Base-by-base conservation (phyloP, 139 green algal genomes). In the Choricystis sp. region DNA sequence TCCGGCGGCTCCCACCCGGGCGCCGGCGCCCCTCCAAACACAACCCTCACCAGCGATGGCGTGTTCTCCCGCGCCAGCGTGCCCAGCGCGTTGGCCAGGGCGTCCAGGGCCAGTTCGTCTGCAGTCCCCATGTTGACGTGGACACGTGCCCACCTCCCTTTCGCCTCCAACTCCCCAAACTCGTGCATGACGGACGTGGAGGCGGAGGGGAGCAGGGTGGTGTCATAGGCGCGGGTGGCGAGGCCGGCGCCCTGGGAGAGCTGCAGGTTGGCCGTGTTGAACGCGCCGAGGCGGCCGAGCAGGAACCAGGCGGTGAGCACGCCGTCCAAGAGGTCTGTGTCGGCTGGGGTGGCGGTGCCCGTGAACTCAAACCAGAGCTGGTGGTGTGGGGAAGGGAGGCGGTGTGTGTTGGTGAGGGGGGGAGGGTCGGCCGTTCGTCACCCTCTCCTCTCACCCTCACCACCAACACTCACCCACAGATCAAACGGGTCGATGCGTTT, bases 261-360 rank as follows among this genome's bases (percentile, higher is more conserved):
- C 83, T 95, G 88, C 64, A 95, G 63, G 75, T 95, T 94, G 3
- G 67, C 48, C 4, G 74, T 79, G 72, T 95, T 93, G 78, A 77
- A 96, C 29, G 74, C 87, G 0, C 88, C 88, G 30, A 96, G 64
- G 64, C 88, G 90, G 28, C 88, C 88, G 27, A 96, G 30, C 60
- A 88, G 74, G 70, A 91, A 95, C 88, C 88, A 96, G 25, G 72
- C 76, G 55, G 77, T 74, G 14, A 95, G 27, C 31, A 87, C 69
- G 4, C 80, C 75, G 60, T 85, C 69, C 26, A 89, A 68, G 70
- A 85, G 5, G 48, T 89, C 76, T 26, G 55, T 20, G 60, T 88
- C 83, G 1, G 68, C 31, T 1, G 57, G n/a, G 21, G 63, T 64
- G 0, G 76, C 75, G 1, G 59, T 4, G 3, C 64, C 26, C 23